Conservation (phyloP, 306 rosid genomes). For the Fragaria ananassa region DNA sequence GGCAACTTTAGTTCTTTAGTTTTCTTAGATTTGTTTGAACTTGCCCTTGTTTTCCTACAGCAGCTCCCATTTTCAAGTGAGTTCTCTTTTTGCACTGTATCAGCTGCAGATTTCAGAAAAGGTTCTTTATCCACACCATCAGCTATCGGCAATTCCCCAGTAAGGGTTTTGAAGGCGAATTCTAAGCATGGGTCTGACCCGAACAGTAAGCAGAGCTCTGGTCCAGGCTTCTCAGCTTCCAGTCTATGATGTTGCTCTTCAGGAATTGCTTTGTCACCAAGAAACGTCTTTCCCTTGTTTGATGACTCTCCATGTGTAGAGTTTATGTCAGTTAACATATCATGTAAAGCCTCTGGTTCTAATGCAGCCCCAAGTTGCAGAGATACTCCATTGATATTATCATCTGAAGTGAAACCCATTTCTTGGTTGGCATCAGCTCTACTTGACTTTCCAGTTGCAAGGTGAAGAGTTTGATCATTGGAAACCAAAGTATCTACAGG, state of each 20-base stretch:
- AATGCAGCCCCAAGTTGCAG: constrained; percentile 24
- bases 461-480: constrained; percentile 37
- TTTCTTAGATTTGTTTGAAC: constrained; percentile 36
- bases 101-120: constrained; percentile 27
- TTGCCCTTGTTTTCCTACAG: constrained; percentile 30
- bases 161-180: constrained; percentile 56
- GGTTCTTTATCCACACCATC: constrained; percentile 31
- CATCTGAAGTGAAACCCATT: constrained; percentile 25
- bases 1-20: constrained; percentile 43
- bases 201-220: constrained; percentile 29
- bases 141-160: constrained; percentile 60
- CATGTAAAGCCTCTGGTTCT: constrained; percentile 20
- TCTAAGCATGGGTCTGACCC: constrained; percentile 46
- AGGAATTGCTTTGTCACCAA: constrained; percentile 30
- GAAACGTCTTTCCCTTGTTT: constrained; percentile 23
- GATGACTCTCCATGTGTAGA: constrained; percentile 19
- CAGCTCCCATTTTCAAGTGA: constrained; percentile 30
- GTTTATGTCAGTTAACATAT: constrained; percentile 13
- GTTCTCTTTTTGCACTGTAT: constrained; percentile 30
- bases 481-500: constrained; percentile 28
- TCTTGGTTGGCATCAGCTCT: constrained; percentile 33
- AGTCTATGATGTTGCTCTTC: constrained; percentile 34
- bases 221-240: constrained; percentile 40
- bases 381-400: constrained; percentile 24
- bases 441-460: constrained; percentile 33